These are phyloP conservation scores for Pseudonectria buxi DNA, from an alignment of 2,329 filamentous ascomycete species.

Conservation along the genomic window DNA sequence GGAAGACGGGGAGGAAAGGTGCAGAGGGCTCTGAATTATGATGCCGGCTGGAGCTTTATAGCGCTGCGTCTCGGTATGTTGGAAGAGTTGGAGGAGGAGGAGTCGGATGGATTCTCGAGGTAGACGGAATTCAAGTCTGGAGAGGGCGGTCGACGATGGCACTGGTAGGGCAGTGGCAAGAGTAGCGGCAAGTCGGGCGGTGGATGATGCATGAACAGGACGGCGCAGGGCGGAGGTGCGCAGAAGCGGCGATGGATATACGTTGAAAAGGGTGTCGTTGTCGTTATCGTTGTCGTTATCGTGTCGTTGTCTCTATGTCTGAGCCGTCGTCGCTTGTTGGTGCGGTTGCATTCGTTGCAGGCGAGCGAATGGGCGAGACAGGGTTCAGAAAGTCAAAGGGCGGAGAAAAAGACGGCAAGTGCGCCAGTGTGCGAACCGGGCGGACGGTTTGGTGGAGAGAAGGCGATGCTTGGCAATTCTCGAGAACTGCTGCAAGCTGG, in stretches of 20 bases:
- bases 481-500: too few relatives aligned
- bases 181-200: conserved; percentile 6
- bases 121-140: conserved; percentile 13
- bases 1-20: neutral
- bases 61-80: too few relatives aligned
- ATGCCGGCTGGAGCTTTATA: too few relatives aligned
- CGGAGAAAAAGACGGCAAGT: too few relatives aligned
- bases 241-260: conserved; percentile 5
- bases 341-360: too few relatives aligned
- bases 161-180: conserved; percentile 10
- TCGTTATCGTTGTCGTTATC: neutral
- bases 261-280: neutral
- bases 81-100: conserved; percentile 6
- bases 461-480: too few relatives aligned
- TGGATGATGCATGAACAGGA: conserved; percentile 21
- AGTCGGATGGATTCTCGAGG: conserved; percentile 4
- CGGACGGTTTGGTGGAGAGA: too few relatives aligned
- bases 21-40: neutral
- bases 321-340: too few relatives aligned
- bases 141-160: conserved; percentile 17
- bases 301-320: too few relatives aligned
- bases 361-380: too few relatives aligned
- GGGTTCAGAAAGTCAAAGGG: too few relatives aligned
- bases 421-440: too few relatives aligned
- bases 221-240: conserved; percentile 3